Evolutionary conservation across 2,329 filamentous ascomycete genomes (phyloP).

Genomic region (Fonsecaea pugnacius): DNA sequence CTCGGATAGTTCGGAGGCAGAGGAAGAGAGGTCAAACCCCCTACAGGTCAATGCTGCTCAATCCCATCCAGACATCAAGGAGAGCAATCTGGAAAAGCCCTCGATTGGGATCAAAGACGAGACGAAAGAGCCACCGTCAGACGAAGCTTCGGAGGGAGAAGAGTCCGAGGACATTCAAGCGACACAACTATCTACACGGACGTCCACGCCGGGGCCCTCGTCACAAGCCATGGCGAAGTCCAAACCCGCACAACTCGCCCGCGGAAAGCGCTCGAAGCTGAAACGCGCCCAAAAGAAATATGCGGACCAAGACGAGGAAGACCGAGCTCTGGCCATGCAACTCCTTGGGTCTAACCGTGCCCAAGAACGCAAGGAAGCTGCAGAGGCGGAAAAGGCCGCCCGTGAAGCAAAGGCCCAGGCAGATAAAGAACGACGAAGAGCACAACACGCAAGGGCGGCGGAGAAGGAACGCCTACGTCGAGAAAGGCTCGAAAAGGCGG

Average conservation of each 20-base stretch:
- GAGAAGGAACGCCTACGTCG: slow-evolving; percentile 66
- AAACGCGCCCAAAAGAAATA: slow-evolving; percentile 73
- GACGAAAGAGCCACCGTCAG: slow-evolving; percentile 7
- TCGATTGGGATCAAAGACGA: slow-evolving; percentile 31
- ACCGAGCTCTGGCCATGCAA: slow-evolving; percentile 78
- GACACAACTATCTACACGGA: slow-evolving; percentile 25
- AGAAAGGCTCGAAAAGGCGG: slow-evolving; percentile 69
- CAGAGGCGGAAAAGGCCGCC: slow-evolving; percentile 65
- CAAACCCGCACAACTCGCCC: slow-evolving; percentile 28
- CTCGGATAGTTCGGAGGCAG: slow-evolving; percentile 34
- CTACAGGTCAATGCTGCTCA: slow-evolving; percentile 17
- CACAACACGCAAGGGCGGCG: slow-evolving; percentile 78
- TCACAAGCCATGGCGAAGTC: slow-evolving; percentile 30
- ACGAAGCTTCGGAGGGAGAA: slow-evolving; percentile 4
- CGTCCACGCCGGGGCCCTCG: slow-evolving; percentile 32
- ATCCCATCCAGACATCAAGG: slow-evolving; percentile 40
- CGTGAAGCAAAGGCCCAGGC: slow-evolving; percentile 74
- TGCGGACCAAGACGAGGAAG: slow-evolving; percentile 91
- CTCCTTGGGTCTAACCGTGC: slow-evolving; percentile 77
- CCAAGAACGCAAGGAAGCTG: slow-evolving; percentile 69
- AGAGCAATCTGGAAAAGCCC: slow-evolving; percentile 29
- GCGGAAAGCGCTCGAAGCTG: slow-evolving; percentile 51
- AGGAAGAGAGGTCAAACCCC: slow-evolving; percentile 38
- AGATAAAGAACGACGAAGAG: slow-evolving; percentile 73
- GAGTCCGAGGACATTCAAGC: slow-evolving; percentile 9